Percentiles rank a stretch among this genome's conserved stretches.
These are phyloP conservation scores for Kwoniella dejecticola DNA, from an alignment of 768 basidiomycete genomes.

Conservation along the genomic window DNA sequence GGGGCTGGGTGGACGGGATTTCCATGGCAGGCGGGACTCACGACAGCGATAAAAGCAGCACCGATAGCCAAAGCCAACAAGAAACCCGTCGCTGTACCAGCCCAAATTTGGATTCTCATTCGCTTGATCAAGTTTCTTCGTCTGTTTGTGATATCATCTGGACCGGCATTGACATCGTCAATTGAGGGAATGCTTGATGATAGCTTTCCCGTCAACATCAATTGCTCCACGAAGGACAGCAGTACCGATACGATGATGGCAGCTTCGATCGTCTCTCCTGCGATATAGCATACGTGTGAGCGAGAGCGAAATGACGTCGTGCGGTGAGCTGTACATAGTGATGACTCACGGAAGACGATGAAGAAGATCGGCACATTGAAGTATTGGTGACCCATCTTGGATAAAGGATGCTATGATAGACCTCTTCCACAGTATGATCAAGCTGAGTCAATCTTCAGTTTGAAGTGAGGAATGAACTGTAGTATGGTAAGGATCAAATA, in stretches of 20 bases:
- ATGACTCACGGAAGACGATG: slow-evolving; percentile 74
- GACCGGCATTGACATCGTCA: background rate
- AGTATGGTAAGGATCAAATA: too few species aligned
- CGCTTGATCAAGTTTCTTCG: slow-evolving; percentile 58
- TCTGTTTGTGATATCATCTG: background rate
- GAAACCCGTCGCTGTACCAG: slow-evolving; percentile 75
- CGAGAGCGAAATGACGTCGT: background rate
- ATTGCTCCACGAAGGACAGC: slow-evolving; percentile 83
- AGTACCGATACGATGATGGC: slow-evolving; percentile 90
- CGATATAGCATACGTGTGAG: background rate
- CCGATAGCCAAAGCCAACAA: slow-evolving; percentile 78
- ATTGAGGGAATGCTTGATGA: slow-evolving; percentile 1
- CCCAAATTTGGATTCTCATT: slow-evolving; percentile 72
- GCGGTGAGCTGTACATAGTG: background rate
- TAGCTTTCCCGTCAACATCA: slow-evolving; percentile 51
- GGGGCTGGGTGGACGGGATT: too few species aligned
- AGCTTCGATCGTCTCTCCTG: slow-evolving; percentile 80
- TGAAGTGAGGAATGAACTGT: too few species aligned
- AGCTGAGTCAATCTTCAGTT: too few species aligned
- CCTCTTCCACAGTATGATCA: too few species aligned
- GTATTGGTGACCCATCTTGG: slow-evolving; percentile 67
- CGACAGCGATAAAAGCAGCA: slow-evolving; percentile 83
- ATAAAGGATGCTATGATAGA: too few species aligned
- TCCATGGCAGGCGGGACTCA: too few species aligned
- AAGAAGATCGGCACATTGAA: slow-evolving; percentile 94